phyloP scores from a whole-genome alignment of 2,329 filamentous ascomycete genomes.

The Aspergillus awamori region DNA sequence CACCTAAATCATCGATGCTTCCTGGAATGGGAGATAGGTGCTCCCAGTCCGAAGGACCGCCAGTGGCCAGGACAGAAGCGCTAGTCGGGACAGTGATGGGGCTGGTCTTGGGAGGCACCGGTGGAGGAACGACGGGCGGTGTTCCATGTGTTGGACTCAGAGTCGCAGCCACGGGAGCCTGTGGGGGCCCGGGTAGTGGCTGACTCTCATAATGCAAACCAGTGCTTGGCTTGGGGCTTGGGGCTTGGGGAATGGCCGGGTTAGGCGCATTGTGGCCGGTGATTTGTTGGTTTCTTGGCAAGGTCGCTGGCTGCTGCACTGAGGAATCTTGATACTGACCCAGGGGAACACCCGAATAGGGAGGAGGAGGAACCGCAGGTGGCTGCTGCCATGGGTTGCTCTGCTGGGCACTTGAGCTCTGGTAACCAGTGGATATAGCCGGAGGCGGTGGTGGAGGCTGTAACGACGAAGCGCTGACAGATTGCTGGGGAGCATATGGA shows the following conservation, averaged over 20 bases:
- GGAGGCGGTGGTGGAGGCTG: slow-evolving; percentile 37
- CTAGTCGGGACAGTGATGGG: slow-evolving; percentile 24
- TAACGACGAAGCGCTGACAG: slow-evolving; percentile 28
- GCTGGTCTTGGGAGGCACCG: slow-evolving; percentile 28
- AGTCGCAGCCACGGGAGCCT: not conserved
- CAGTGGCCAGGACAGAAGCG: slow-evolving; percentile 44
- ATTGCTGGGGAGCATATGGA: slow-evolving; percentile 28
- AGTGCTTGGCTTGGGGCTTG: slow-evolving; percentile 9
- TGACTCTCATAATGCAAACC: not conserved
- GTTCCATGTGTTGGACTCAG: not conserved
- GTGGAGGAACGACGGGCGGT: slow-evolving; percentile 20
- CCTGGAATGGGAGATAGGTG: slow-evolving; percentile 42
- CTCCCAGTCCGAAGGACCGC: slow-evolving; percentile 53
- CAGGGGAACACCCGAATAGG: slow-evolving; percentile 35
- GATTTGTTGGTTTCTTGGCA: not conserved
- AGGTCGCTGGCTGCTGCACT: not conserved
- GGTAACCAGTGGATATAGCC: slow-evolving; percentile 45
- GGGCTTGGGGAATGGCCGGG: not conserved
- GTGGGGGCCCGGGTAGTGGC: slow-evolving; percentile 9
- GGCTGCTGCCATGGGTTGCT: slow-evolving; percentile 28
- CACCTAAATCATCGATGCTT: slow-evolving; percentile 41
- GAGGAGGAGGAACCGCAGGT: slow-evolving; percentile 22
- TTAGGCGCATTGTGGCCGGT: not conserved
- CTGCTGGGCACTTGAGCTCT: slow-evolving; percentile 33
- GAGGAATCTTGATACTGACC: slow-evolving; percentile 18